These are phyloP conservation scores for Tritrichomonas musculus DNA, from an alignment of 208 protist genomes.

Conservation along the genomic window DNA sequence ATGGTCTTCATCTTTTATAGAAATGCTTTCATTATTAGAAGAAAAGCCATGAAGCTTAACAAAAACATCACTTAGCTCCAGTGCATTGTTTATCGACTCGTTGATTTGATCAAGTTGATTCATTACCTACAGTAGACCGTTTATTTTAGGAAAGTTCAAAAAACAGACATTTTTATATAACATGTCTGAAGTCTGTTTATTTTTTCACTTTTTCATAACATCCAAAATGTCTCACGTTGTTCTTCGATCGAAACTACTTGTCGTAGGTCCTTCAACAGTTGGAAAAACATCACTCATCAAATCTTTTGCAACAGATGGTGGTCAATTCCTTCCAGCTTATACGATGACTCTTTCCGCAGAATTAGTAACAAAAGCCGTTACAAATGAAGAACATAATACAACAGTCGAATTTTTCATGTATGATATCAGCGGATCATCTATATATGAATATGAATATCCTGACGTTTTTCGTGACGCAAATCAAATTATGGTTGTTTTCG, in stretches of 20 bases:
- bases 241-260: conserved; percentile 1
- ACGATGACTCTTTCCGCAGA: conserved; percentile 9
- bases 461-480: conserved; percentile 31
- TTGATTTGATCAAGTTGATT: too few species aligned
- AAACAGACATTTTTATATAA: too few species aligned
- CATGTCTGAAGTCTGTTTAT: too few species aligned
- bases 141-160: too few species aligned
- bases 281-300: conserved; percentile 18
- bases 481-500: conserved; percentile 28
- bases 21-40: not conserved
- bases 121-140: too few species aligned
- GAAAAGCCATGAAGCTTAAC: not conserved
- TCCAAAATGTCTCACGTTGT: conserved; percentile 7
- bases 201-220: not conserved
- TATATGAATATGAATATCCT: conserved; percentile 33
- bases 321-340: not conserved
- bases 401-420: conserved; percentile 32
- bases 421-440: conserved; percentile 12
- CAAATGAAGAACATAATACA: conserved; percentile 29
- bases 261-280: conserved; percentile 11
- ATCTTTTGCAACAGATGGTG: not conserved
- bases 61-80: not conserved
- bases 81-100: not conserved
- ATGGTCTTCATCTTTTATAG: not conserved
- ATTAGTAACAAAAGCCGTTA: not conserved